These are phyloP conservation scores for Rhododendron griersonianum DNA, from an alignment of 148 eudicot species.

Conservation along the genomic window DNA sequence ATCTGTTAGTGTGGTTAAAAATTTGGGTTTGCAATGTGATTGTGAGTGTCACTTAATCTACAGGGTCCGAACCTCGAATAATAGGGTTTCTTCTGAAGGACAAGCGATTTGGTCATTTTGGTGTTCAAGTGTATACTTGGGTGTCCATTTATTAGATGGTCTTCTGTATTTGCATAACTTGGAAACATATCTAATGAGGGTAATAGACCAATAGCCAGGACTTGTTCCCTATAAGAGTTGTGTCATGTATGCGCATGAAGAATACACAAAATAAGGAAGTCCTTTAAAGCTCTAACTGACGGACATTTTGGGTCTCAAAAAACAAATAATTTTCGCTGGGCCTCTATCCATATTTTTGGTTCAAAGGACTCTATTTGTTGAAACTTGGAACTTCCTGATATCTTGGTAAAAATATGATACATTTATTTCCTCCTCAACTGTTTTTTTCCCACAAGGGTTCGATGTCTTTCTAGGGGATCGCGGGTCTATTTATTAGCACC, in stretches of 20 bases:
- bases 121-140: background rate
- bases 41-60: background rate
- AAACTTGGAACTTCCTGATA: background rate
- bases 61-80: background rate
- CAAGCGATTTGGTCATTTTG: background rate
- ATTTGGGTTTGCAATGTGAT: background rate
- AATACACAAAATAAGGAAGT: background rate
- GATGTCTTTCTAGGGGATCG: background rate
- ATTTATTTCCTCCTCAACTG: background rate
- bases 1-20: background rate
- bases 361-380: background rate
- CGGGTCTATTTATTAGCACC: background rate
- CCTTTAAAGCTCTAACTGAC: background rate
- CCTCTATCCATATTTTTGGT: background rate
- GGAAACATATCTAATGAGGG: background rate
- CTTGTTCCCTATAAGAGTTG: background rate
- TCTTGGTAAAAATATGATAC: background rate
- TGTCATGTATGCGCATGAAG: background rate
- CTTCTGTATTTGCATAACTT: background rate
- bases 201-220: background rate
- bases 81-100: background rate
- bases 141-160: background rate
- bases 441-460: background rate
- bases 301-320: background rate
- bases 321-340: background rate